Evolutionary conservation across 148 eudicot species (phyloP), one percentile per base, ranked within the genome.

Genomic region (Nepenthes gracilis): DNA sequence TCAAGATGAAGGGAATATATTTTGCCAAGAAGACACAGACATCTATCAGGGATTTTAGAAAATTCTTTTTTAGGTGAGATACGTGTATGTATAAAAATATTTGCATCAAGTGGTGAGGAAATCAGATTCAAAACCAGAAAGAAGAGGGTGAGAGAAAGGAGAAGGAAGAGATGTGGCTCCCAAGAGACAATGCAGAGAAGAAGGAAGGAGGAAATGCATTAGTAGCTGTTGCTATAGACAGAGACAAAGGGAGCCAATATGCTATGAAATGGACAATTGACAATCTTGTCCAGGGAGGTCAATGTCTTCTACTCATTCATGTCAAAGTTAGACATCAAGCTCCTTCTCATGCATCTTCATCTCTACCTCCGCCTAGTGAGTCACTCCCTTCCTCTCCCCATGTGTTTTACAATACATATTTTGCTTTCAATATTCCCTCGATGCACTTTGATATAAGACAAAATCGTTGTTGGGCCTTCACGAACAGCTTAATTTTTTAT

Each of bases 201-300:
- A 71, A 47, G 14, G 80, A 70, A 33, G 52, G 59, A 35, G 61
- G 38, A 57, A 62, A 61, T 59, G 75, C 72, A 59, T 60, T 57
- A 54, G 74, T 70, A 52, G 80, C 81, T 12, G 85, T 85, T 43
- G 96, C 94, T 2, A 84, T 92, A 40, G 97, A 91, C 69, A 87
- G 62, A 47, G 97, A 91, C 63, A 87, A 81, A 75, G 78, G 80
- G 12, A 91, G 97, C 80, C 96, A 85, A 54, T 53, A 71, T 66
- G 97, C 97, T 0, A 69, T 91, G 13, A 87, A 79, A 80, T 91
- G 97, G 97, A 84, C 97, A 9, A 65, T 79, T 56, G 96, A 88
- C 47, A 78, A 84, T 75, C 76, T 84, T 36, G 72, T 84, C 35
- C 63, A 64, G n/a, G 81, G 64, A 56, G 79, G 86, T 12, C 86